Conservation (phyloP, 495 filamentous ascomycete species). For the Elasticomyces elasticus region DNA sequence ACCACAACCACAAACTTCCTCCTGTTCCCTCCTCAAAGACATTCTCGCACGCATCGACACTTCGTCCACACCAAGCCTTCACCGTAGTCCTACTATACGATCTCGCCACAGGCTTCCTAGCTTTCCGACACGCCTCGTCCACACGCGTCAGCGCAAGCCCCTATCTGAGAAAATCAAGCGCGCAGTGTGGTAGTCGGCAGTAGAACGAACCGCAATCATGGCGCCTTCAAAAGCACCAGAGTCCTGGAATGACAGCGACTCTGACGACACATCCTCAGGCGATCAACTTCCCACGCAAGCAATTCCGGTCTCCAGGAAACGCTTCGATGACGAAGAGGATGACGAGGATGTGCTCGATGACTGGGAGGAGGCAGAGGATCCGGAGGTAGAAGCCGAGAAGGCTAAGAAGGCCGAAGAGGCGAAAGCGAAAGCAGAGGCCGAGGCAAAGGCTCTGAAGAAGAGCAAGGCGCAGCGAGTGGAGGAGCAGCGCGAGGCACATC, state of each 20-base stretch:
- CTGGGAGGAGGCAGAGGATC: constrained; percentile 96
- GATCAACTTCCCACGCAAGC: too few relatives aligned
- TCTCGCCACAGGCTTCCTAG: too few relatives aligned
- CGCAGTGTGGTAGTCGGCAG: constrained; percentile 1
- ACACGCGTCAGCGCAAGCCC: neutral
- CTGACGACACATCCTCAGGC: constrained; percentile 51
- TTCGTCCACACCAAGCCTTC: too few relatives aligned
- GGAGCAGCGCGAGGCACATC: constrained; percentile 48
- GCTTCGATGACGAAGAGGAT: constrained; percentile 92
- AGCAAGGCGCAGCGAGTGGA: constrained; percentile 78
- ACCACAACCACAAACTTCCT: too few relatives aligned
- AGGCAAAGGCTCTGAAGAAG: constrained; percentile 91
- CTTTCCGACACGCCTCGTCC: too few relatives aligned
- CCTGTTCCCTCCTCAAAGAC: too few relatives aligned
- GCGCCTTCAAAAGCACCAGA: constrained; percentile 19
- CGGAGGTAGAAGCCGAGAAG: constrained; percentile 92
- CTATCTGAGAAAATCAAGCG: neutral
- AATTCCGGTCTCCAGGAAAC: too few relatives aligned
- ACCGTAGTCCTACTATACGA: too few relatives aligned
- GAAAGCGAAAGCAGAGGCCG: constrained; percentile 80
- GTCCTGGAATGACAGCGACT: constrained; percentile 50
- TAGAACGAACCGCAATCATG: constrained; percentile 20
- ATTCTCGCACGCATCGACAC: too few relatives aligned
- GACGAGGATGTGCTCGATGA: constrained; percentile 88
- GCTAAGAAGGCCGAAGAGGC: constrained; percentile 73